Evolutionary conservation across 805 yeast genomes (phyloP).

Genomic region (Jamesozyma jinghongensis): DNA sequence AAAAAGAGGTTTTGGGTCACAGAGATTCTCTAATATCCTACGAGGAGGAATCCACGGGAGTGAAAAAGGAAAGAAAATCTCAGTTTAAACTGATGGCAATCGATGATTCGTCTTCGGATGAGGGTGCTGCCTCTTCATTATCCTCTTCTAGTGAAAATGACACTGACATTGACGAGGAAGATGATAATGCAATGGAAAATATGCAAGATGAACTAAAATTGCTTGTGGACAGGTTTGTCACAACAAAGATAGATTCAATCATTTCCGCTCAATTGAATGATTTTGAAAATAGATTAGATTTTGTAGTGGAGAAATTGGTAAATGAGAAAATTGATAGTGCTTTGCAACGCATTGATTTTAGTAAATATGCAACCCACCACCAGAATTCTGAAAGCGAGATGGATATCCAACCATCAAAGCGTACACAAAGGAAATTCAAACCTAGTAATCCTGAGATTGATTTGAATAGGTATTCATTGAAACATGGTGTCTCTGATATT

Average conservation of each 20-base stretch:
- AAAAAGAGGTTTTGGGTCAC: slow-evolving; percentile 8
- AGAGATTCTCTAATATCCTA: not conserved
- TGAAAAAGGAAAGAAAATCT: slow-evolving; percentile 1
- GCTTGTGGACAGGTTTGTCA: slow-evolving; percentile 22
- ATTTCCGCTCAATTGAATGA: slow-evolving; percentile 12
- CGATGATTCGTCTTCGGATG: slow-evolving; percentile 3
- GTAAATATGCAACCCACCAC: not conserved
- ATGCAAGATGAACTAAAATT: slow-evolving; percentile 23
- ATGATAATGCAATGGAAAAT: slow-evolving; percentile 7
- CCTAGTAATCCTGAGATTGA: not conserved
- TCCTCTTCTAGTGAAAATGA: slow-evolving; percentile 5
- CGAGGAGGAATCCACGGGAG: not conserved
- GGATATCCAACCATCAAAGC: not conserved
- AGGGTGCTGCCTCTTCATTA: not conserved
- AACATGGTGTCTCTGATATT: no score
- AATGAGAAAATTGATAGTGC: slow-evolving; percentile 9
- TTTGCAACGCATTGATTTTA: slow-evolving; percentile 3
- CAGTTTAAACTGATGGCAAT: slow-evolving; percentile 7
- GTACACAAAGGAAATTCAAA: not conserved
- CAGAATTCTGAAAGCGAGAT: not conserved
- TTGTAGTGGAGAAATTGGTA: slow-evolving; percentile 10
- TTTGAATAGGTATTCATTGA: not conserved
- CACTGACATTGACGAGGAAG: slow-evolving; percentile 8
- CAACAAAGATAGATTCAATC: slow-evolving; percentile 14
- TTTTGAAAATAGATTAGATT: slow-evolving; percentile 12